Evolutionary conservation across 1,139 yeast genomes (phyloP), one percentile per base, ranked within the genome.

Genomic region (Petasospora fabianii): DNA sequence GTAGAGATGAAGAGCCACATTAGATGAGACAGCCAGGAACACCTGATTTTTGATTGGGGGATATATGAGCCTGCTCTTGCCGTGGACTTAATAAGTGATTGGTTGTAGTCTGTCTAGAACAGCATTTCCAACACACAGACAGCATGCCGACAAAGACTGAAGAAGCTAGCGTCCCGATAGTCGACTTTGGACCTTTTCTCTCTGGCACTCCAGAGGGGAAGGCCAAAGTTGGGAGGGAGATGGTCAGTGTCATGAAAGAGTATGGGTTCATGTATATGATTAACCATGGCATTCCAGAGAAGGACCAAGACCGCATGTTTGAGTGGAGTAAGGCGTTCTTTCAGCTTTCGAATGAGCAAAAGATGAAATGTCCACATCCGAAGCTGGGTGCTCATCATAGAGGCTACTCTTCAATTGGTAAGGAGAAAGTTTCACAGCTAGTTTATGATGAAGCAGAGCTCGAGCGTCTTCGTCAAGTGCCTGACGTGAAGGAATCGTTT

Each of bases 341-440:
- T 19, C 35, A 35, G 12, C 35, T 56, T 7, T 28, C 38, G 3
- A 24, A 27, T 4, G 48, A 45, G 19, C 34, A 38, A 17, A 56
- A 56, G 39, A 21, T 14, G 33, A 55, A 50, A 37, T 53, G 59
- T 31, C 44, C 46, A 13, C 61, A 56, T 35, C 60, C 60, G 8
- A 20, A 24, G 6, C 37, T 38, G 20, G 58, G 60, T 41, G 40
- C 42, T 4, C 39, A 44, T 32, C 46, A 44, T 22, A 38, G 45
- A 32, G 48, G 48, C 3, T 44, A 56, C 52, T 55, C 59, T 4
- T 42, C 42, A 6, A 30, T 56, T 5, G 60, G 60, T 3, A 53
- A 52, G 30, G 59, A 56, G 35, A 58, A 53, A 33, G 62, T 54
- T 17, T 57, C 55, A n/a, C 62, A 59, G 38, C 54, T 58, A 60